These are phyloP conservation scores for Boletus patriciae DNA, from an alignment of 768 basidiomycete species.

Conservation along the genomic window DNA sequence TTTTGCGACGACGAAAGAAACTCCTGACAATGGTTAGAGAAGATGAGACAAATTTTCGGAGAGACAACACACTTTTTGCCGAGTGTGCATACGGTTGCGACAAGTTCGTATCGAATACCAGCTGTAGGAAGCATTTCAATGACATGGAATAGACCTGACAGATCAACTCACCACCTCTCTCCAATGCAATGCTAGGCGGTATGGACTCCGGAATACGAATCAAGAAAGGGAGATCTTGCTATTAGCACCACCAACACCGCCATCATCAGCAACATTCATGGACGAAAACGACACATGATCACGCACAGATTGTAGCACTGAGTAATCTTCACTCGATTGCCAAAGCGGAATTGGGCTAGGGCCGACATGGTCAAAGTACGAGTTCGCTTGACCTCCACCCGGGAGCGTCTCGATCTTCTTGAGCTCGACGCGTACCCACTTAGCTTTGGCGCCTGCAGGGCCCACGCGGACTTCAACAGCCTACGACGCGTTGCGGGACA, in stretches of 20 bases:
- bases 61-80: conserved; percentile 68
- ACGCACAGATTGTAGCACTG: conserved; percentile 62
- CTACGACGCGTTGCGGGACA: conserved; percentile 37
- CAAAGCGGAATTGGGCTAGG: conserved; percentile 82
- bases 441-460: conserved; percentile 76
- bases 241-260: conserved; percentile 1
- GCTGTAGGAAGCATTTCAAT: conserved; percentile 42
- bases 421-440: conserved; percentile 90
- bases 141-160: background rate
- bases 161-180: conserved; percentile 58
- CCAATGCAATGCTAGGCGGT: conserved; percentile 81
- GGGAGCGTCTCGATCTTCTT: conserved; percentile 86
- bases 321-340: conserved; percentile 77
- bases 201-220: conserved; percentile 92
- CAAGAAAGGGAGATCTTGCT: conserved; percentile 89
- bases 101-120: conserved; percentile 87
- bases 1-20: conserved; percentile 79
- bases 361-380: conserved; percentile 79
- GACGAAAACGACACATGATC: background rate
- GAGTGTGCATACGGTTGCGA: conserved; percentile 82
- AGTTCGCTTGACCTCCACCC: conserved; percentile 64
- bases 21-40: conserved; percentile 40
- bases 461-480: conserved; percentile 84
- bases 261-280: background rate
- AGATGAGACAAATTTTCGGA: background rate